Base-by-base conservation (phyloP, 371 early-diverging fungal species). In the Mortierella sp. region DNA sequence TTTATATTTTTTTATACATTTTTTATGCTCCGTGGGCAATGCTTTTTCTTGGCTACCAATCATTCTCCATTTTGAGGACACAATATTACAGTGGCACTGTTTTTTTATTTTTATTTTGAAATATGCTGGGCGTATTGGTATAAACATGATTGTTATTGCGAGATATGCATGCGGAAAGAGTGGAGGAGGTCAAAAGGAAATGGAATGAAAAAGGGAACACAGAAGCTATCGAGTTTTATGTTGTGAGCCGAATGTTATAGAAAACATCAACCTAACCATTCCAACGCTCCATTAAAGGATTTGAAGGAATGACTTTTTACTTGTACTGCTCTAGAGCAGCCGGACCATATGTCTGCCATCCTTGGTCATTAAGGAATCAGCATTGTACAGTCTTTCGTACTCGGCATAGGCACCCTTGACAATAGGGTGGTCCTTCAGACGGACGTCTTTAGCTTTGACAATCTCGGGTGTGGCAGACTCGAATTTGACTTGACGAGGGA, bases 301-400 rank as follows among this genome's bases (percentile, higher is more conserved):
- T 55, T 7, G 21, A 22, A 3, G 19, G 52, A n/a, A 8, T 55
- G 19, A 15, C 0, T 16, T 55, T 8, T 11, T 55, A 13, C 11
- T 55, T 55, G n/a, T 52, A 21, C 9, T 52, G 11, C 48, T 36
- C 70, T 55, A 80, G 45, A 80, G 80, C 19, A 80, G 45, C 19
- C 80, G 71, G 47, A 80, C 74, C 71, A 80, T 74, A n/a, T n/a
- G 61, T 19, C 69, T 63, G 38, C 80, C 80, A 43, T 80, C 80
- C 43, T 59, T 64, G 58, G 80, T 80, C 69, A 65, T 47, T 11
- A 68, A 8, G 2, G 80, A 80, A 32, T 74, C 80, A 10, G 71
- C 71, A 48, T 79, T 70, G 71, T 79, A 79, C 50, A 79, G 24
- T 13, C 15, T 50, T 28, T 74, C 71, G 59, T 69, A 71, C 60